A percentile compares a stretch with the other conserved stretches of the same genome.
Evolutionary conservation across 257 asterid genomes (phyloP).

Genomic region (Linderniella brevidens): DNA sequence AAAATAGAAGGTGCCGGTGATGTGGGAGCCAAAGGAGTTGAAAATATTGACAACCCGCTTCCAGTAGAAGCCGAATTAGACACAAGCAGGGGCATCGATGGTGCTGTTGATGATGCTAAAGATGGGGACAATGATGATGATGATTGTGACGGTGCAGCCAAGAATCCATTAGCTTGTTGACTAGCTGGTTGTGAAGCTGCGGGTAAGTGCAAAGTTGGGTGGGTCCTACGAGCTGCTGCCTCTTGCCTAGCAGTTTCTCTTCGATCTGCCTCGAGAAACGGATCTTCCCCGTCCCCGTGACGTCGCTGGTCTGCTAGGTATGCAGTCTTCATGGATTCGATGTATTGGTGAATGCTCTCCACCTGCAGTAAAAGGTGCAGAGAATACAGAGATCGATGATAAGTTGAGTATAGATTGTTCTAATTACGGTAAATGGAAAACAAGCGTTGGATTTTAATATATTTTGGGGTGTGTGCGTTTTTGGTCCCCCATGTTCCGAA

Average conservation of each 20-base stretch:
- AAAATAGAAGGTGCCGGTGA: constrained; percentile 45
- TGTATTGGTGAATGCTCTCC: constrained; percentile 84
- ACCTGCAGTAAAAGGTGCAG: constrained; percentile 26
- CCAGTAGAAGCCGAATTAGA: constrained; percentile 41
- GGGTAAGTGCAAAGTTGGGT: constrained; percentile 83
- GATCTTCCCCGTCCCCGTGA: constrained; percentile 63
- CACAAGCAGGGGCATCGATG: constrained; percentile 26
- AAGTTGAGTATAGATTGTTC: background rate
- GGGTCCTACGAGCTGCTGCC: constrained; percentile 95
- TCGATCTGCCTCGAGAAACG: constrained; percentile 93
- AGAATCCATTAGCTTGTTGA: constrained; percentile 36
- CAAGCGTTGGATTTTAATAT: too few relatives aligned
- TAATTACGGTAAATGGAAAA: background rate
- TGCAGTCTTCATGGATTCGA: constrained; percentile 91
- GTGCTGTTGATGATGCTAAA: constrained; percentile 31
- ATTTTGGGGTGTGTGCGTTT: too few relatives aligned
- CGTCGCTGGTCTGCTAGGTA: constrained; percentile 84
- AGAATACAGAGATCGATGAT: background rate
- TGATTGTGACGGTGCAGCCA: constrained; percentile 26
- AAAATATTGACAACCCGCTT: constrained; percentile 48
- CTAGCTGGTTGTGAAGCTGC: constrained; percentile 40
- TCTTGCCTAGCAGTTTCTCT: constrained; percentile 86
- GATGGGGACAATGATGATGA: constrained; percentile 13
- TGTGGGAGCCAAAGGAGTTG: constrained; percentile 43
- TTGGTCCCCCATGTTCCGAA: too few relatives aligned